phyloP scores from a whole-genome alignment of 352 stramenopile genomes.

The Thraustochytrium sp. region DNA sequence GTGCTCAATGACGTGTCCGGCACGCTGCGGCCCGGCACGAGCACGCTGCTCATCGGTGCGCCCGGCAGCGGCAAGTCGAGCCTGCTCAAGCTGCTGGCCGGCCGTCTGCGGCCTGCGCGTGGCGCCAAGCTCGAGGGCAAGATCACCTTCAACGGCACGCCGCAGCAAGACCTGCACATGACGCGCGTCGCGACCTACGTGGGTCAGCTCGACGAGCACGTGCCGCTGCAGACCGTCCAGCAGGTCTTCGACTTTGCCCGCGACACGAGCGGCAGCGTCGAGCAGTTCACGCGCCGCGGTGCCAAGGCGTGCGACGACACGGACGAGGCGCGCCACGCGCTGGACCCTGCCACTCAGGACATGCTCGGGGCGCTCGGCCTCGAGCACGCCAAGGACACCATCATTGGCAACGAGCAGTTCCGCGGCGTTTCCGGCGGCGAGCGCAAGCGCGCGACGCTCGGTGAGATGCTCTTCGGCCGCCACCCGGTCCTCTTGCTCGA shows the following conservation, averaged over 20 bases:
- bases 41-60: neutral
- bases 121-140: neutral
- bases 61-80: neutral
- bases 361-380: slow-evolving; percentile 64
- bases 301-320: neutral
- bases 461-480: slow-evolving; percentile 71
- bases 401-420: slow-evolving; percentile 60
- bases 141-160: neutral
- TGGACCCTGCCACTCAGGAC: slow-evolving; percentile 49
- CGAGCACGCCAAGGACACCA: slow-evolving; percentile 60
- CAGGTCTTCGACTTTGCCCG: slow-evolving; percentile 55
- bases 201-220: slow-evolving; percentile 53
- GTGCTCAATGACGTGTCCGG: neutral
- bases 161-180: neutral
- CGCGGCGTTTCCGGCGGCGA: slow-evolving; percentile 64
- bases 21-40: neutral
- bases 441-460: slow-evolving; percentile 61
- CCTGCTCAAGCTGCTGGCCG: slow-evolving; percentile 24
- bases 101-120: neutral
- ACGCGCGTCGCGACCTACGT: neutral
- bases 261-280: slow-evolving; percentile 10
- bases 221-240: slow-evolving; percentile 54
- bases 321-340: neutral
- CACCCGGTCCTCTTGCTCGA: slow-evolving; percentile 66
- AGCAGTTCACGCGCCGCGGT: neutral